Conservation (phyloP, 176 grass and related monocot species). For the Elaeis guineensis region DNA sequence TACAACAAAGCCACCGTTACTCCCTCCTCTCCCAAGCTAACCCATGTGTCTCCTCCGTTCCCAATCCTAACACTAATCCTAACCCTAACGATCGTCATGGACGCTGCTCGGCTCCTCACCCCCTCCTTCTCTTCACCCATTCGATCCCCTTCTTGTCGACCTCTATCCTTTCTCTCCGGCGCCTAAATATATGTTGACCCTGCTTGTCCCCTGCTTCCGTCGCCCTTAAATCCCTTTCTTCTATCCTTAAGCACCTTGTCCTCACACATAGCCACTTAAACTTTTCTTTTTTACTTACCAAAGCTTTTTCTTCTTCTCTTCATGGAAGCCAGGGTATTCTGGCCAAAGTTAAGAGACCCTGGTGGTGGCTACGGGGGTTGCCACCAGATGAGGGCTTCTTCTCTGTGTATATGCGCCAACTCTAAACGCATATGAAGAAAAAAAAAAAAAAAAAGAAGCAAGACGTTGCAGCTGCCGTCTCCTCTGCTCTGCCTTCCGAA, state of each 20-base stretch:
- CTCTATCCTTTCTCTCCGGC: conserved; percentile 17
- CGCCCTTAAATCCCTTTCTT: neutral
- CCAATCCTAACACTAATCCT: neutral
- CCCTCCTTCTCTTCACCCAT: conserved; percentile 30
- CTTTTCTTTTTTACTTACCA: too few relatives aligned
- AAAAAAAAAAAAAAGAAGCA: neutral
- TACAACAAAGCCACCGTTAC: too few relatives aligned
- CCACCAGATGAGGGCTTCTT: too few relatives aligned
- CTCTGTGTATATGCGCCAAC: too few relatives aligned
- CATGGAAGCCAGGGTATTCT: too few relatives aligned
- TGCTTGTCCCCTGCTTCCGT: neutral
- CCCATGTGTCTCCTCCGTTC: neutral
- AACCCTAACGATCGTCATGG: conserved; percentile 9
- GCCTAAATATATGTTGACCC: neutral
- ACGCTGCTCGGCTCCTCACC: conserved; percentile 18
- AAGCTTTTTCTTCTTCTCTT: too few relatives aligned
- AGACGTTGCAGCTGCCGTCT: conserved; percentile 16
- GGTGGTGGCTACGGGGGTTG: too few relatives aligned
- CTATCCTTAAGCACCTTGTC: neutral
- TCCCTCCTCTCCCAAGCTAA: too few relatives aligned
- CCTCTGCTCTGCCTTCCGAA: conserved; percentile 14
- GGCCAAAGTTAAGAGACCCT: too few relatives aligned
- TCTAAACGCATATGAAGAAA: neutral
- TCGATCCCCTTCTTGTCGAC: conserved; percentile 17
- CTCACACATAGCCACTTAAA: too few relatives aligned